Evolutionary conservation across 805 yeast species (phyloP).

Genomic region (Nakazawaea ambrosiae): DNA sequence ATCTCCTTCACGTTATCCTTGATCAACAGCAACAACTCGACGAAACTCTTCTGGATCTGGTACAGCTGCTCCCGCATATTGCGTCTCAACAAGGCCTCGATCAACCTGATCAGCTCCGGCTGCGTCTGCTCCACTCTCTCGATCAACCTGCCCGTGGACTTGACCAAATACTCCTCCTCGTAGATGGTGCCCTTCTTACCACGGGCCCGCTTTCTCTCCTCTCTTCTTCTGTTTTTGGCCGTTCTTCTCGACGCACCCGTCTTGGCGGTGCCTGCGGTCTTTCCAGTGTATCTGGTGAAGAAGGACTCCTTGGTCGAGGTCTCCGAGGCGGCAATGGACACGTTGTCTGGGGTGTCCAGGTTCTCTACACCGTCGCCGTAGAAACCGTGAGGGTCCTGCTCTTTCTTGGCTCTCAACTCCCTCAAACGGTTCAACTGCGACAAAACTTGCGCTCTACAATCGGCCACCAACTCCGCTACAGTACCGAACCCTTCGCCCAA

Average conservation of each 20-base stretch:
- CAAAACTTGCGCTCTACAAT: constrained; percentile 76
- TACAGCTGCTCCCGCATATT: constrained; percentile 71
- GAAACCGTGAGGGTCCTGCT: constrained; percentile 78
- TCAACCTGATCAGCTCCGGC: constrained; percentile 64
- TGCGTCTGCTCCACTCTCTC: constrained; percentile 74
- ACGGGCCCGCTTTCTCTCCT: constrained; percentile 91
- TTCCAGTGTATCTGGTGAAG: constrained; percentile 94
- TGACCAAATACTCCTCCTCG: constrained; percentile 91
- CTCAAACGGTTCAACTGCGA: constrained; percentile 82
- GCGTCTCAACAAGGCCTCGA: constrained; percentile 73
- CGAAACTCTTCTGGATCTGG: constrained; percentile 64
- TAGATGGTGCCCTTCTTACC: constrained; percentile 97
- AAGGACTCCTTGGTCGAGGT: constrained; percentile 89
- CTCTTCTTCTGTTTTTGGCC: constrained; percentile 86
- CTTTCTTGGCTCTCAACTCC: constrained; percentile 78
- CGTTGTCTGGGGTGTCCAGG: constrained; percentile 83
- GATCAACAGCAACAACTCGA: constrained; percentile 48
- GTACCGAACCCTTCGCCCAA: constrained; percentile 84
- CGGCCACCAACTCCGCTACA: constrained; percentile 86
- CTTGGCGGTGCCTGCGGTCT: constrained; percentile 90
- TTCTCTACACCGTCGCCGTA: constrained; percentile 59
- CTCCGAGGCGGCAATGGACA: constrained; percentile 91
- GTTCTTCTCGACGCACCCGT: constrained; percentile 95
- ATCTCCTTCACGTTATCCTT: constrained; percentile 66
- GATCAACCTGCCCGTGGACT: constrained; percentile 79